phyloP scores from a whole-genome alignment of 139 green algal species.

The Chlorella ohadii region DNA sequence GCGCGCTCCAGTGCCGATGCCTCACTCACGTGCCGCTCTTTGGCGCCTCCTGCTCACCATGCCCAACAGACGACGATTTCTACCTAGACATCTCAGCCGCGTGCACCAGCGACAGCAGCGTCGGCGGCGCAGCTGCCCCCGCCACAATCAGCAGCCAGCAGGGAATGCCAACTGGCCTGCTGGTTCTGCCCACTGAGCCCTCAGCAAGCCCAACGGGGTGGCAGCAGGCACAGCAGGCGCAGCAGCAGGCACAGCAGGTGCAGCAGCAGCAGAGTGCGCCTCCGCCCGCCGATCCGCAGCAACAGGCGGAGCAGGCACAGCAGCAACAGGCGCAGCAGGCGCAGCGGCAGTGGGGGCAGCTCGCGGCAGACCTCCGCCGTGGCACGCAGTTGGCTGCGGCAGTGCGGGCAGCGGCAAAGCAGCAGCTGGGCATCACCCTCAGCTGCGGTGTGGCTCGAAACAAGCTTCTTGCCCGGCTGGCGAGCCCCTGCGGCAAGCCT shows the following conservation, averaged over 20 bases:
- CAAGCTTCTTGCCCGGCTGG: conserved; percentile 66
- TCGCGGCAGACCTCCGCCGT: conserved; percentile 41
- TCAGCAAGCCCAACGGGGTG: not conserved
- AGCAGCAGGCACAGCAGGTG: not conserved
- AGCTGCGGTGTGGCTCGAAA: conserved; percentile 58
- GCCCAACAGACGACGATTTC: conserved; percentile 61
- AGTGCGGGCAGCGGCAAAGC: conserved; percentile 7
- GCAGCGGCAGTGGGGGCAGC: conserved; percentile 27
- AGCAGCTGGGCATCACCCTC: conserved; percentile 47
- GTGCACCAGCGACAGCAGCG: not conserved
- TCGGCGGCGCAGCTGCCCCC: no score
- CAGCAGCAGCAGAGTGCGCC: not conserved
- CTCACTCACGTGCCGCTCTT: no score
- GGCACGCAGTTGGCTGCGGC: conserved; percentile 46
- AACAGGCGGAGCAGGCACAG: no score
- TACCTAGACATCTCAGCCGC: conserved; percentile 55
- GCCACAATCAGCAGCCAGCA: not conserved
- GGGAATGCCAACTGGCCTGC: not conserved
- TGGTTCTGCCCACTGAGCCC: not conserved
- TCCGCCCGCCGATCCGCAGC: not conserved
- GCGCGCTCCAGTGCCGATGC: no score
- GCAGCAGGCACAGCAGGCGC: not conserved
- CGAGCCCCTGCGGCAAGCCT: conserved; percentile 59
- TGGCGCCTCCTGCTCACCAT: not conserved
- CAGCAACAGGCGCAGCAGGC: not conserved